phyloP scores from a whole-genome alignment of 1,139 yeast species.

The Candida sp. region DNA sequence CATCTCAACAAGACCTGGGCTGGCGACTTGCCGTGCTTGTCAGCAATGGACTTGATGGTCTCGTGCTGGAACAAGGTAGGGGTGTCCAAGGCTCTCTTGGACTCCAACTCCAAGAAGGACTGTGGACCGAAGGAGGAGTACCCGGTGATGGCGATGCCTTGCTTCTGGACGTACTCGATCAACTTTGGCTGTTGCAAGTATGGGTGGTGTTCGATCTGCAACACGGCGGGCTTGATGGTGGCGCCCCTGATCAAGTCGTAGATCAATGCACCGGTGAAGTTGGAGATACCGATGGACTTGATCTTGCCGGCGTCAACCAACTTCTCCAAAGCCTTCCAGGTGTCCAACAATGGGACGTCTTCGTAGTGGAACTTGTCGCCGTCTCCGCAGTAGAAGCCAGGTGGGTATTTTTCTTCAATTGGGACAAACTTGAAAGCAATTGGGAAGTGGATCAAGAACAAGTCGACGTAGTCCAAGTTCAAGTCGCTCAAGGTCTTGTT shows the following conservation, averaged over 20 bases:
- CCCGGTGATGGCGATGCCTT: conserved; percentile 75
- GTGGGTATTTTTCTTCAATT: conserved; percentile 75
- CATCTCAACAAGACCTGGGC: conserved; percentile 78
- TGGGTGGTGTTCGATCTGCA: conserved; percentile 95
- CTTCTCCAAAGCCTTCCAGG: conserved; percentile 81
- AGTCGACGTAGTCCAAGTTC: conserved; percentile 70
- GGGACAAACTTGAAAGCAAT: conserved; percentile 76
- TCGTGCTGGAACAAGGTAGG: conserved; percentile 61
- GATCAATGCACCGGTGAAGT: conserved; percentile 72
- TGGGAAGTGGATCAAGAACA: conserved; percentile 84
- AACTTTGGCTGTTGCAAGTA: conserved; percentile 79
- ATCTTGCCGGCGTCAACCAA: conserved; percentile 62
- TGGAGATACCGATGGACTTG: conserved; percentile 83
- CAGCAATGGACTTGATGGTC: conserved; percentile 44
- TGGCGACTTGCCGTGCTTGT: conserved; percentile 48
- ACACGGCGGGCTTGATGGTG: conserved; percentile 74
- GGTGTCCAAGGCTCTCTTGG: conserved; percentile 54
- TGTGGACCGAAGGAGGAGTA: conserved; percentile 89
- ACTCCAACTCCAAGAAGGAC: conserved; percentile 64
- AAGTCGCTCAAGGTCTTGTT: conserved; percentile 67
- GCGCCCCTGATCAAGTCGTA: conserved; percentile 77
- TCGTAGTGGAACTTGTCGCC: conserved; percentile 62
- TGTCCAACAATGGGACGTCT: conserved; percentile 72
- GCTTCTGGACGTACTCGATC: conserved; percentile 62
- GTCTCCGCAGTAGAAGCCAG: conserved; percentile 71